These are phyloP conservation scores for Colletotrichum graminicola DNA, from an alignment of 2,329 filamentous ascomycete genomes.

Conservation along the genomic window DNA sequence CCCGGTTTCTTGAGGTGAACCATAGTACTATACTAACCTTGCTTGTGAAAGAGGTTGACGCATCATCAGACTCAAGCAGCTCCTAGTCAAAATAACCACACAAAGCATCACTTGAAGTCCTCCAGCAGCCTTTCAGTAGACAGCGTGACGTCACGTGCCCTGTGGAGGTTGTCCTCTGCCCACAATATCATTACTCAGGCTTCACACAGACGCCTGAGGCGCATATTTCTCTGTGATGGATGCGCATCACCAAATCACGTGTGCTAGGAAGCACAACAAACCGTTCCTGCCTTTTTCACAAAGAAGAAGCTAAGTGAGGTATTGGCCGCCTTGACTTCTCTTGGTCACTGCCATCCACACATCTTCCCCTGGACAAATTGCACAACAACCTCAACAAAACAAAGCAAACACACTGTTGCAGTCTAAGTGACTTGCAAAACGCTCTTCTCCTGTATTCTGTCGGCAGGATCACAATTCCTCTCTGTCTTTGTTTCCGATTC, in stretches of 20 bases:
- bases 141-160: not conserved
- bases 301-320: slow-evolving; percentile 8
- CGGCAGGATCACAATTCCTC: not conserved
- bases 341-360: not conserved
- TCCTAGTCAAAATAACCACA: not conserved
- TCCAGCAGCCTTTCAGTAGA: not conserved
- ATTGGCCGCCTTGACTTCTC: not conserved
- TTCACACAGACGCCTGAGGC: slow-evolving; percentile 21
- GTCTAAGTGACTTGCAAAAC: not conserved
- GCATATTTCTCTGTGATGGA: slow-evolving; percentile 10
- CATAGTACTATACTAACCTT: not conserved
- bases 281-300: not conserved
- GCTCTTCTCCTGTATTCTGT: not conserved
- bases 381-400: slow-evolving; percentile 9
- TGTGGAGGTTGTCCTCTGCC: not conserved
- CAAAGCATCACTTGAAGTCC: not conserved
- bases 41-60: not conserved
- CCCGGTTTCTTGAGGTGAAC: fast-evolving
- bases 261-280: not conserved
- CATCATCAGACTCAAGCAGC: not conserved
- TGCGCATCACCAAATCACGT: slow-evolving; percentile 33
- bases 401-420: not conserved
- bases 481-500: not conserved
- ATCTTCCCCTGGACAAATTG: not conserved
- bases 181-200: not conserved